Evolutionary conservation across 192 early-diverging fungal genomes (phyloP).

Genomic region (Coemansia sp.): DNA sequence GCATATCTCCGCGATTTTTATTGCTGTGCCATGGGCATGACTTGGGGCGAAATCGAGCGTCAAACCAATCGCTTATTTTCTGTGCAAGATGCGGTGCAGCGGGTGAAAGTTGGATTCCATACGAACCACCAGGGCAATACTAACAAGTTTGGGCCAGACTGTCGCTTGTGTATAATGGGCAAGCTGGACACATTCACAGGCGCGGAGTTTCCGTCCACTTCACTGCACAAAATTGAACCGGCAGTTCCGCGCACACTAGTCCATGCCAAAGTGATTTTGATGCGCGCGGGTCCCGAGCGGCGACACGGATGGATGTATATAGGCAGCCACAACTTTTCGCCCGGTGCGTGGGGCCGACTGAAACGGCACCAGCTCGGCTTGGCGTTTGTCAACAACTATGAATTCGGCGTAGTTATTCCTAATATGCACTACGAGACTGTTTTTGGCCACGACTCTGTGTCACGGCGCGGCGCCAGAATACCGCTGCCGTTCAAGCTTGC

Average conservation of each 20-base stretch:
- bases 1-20: slow-evolving; percentile 23
- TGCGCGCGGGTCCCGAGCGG: background rate
- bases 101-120: slow-evolving; percentile 31
- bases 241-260: slow-evolving; percentile 1
- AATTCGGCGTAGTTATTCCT: slow-evolving; percentile 37
- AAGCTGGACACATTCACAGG: slow-evolving; percentile 1
- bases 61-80: background rate
- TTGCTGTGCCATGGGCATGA: slow-evolving; percentile 5
- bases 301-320: slow-evolving; percentile 40
- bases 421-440: slow-evolving; percentile 8
- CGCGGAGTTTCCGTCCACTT: background rate
- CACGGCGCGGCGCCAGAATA: slow-evolving; percentile 16
- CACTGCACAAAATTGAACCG: slow-evolving; percentile 21
- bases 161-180: slow-evolving; percentile 17
- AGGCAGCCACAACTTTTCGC: slow-evolving; percentile 44
- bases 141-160: slow-evolving; percentile 11
- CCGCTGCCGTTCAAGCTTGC: slow-evolving; percentile 31
- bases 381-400: slow-evolving; percentile 35
- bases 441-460: slow-evolving; percentile 22
- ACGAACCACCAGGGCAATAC: slow-evolving; percentile 17
- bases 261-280: slow-evolving; percentile 33
- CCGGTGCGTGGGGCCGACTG: slow-evolving; percentile 31
- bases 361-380: background rate
- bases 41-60: background rate
- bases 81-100: background rate